These are phyloP conservation scores for Colletotrichum brevisporum DNA, from an alignment of 2,329 filamentous ascomycete species.

Conservation along the genomic window DNA sequence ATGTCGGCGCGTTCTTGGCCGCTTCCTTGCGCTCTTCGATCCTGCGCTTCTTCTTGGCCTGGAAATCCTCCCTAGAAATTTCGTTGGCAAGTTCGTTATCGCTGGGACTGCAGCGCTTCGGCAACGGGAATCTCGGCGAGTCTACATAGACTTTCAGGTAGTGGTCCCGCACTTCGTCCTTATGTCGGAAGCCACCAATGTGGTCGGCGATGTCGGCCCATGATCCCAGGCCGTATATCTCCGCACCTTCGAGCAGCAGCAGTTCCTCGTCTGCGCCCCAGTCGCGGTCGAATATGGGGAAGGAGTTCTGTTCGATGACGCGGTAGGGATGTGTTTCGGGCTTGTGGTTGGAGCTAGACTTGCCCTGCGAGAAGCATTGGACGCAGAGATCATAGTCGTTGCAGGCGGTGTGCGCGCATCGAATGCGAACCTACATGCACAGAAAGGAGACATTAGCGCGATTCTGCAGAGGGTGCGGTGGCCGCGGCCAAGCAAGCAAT, in stretches of 20 bases:
- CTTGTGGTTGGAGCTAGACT: slow-evolving; percentile 85
- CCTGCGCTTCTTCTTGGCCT: slow-evolving; percentile 89
- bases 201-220: slow-evolving; percentile 99
- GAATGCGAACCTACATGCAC: slow-evolving; percentile 86
- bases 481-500: neutral
- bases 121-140: slow-evolving; percentile 86
- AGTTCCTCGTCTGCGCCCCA: slow-evolving; percentile 99
- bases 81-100: slow-evolving; percentile 84
- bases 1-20: slow-evolving; percentile 84
- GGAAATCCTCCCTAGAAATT: slow-evolving; percentile 92
- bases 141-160: slow-evolving; percentile 91
- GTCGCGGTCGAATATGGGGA: slow-evolving; percentile 93
- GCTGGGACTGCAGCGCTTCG: slow-evolving; percentile 85
- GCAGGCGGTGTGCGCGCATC: slow-evolving; percentile 86
- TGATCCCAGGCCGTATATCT: slow-evolving; percentile 95
- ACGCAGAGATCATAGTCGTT: slow-evolving; percentile 98
- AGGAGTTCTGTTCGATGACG: slow-evolving; percentile 98
- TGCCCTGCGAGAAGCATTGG: slow-evolving; percentile 89
- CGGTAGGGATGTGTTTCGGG: slow-evolving; percentile 89
- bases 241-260: slow-evolving; percentile 91
- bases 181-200: slow-evolving; percentile 93
- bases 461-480: slow-evolving; percentile 7
- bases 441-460: slow-evolving; percentile 39
- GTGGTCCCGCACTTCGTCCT: slow-evolving; percentile 96
- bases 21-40: slow-evolving; percentile 94